phyloP scores from a whole-genome alignment of 2,329 filamentous ascomycete genomes.

The Aureobasidium sp. region DNA sequence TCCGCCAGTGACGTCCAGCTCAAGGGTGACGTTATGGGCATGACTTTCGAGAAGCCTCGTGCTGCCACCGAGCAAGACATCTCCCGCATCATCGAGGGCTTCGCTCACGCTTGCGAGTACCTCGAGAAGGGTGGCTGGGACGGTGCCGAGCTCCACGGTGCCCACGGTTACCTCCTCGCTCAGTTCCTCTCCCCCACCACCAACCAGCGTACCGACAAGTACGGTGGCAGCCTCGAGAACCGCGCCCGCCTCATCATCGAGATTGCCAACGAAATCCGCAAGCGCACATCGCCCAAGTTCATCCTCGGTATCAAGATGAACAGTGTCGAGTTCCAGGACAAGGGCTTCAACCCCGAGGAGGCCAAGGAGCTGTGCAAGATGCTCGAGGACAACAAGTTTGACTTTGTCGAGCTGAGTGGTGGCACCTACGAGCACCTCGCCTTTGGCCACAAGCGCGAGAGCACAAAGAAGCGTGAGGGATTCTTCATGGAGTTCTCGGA shows the following conservation, averaged over 20 bases:
- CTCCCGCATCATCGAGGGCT: conserved; percentile 47
- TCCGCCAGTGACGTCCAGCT: conserved; percentile 44
- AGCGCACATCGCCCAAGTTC: conserved; percentile 31
- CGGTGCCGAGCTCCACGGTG: conserved; percentile 39
- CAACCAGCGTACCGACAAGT: conserved; percentile 36
- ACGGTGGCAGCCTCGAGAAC: conserved; percentile 36
- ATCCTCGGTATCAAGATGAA: conserved; percentile 51
- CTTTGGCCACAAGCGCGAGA: conserved; percentile 45
- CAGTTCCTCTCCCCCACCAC: conserved; percentile 36
- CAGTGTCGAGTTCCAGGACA: conserved; percentile 46
- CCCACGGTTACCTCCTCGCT: conserved; percentile 34
- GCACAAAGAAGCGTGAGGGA: conserved; percentile 45
- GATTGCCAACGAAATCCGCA: conserved; percentile 31
- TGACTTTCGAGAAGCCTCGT: conserved; percentile 46
- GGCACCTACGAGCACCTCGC: conserved; percentile 50
- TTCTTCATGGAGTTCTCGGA: conserved; percentile 55
- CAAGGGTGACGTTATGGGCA: conserved; percentile 34
- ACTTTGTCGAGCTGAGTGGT: conserved; percentile 52
- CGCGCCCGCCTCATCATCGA: conserved; percentile 34
- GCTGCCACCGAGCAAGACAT: conserved; percentile 49
- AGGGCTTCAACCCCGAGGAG: conserved; percentile 44
- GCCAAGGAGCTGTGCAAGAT: conserved; percentile 39
- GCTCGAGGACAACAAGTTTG: conserved; percentile 42
- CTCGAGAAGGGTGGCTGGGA: conserved; percentile 53
- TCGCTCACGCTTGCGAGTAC: conserved; percentile 53